A percentile compares a stretch with the other conserved stretches of the same genome.
Conservation (phyloP, 805 yeast genomes). For the Wickerhamia fluorescens region DNA sequence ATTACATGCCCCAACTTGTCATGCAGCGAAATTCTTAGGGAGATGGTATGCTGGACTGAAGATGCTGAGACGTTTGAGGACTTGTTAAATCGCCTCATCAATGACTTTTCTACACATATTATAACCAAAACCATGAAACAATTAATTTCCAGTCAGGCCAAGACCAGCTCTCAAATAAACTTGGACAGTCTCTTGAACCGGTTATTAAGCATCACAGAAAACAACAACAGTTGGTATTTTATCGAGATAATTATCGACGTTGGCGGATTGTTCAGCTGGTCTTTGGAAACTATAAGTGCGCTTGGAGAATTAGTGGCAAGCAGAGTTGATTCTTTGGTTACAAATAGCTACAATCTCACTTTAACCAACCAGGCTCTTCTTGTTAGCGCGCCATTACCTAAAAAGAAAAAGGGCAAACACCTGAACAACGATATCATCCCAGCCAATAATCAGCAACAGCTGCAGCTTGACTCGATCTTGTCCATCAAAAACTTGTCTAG, state of each 20-base stretch:
- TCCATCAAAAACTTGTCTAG: constrained; percentile 21
- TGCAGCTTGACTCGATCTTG: constrained; percentile 28
- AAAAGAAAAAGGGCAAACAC: constrained; percentile 13
- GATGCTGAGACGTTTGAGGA: constrained; percentile 48
- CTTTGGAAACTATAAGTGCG: constrained; percentile 39
- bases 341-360: constrained; percentile 39
- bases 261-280: constrained; percentile 65
- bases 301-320: constrained; percentile 39
- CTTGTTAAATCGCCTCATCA: constrained; percentile 56
- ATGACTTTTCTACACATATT: constrained; percentile 54
- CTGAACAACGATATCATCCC: constrained; percentile 19
- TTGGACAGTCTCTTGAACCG: constrained; percentile 32
- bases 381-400: constrained; percentile 17
- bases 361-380: constrained; percentile 39
- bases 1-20: constrained; percentile 70
- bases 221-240: constrained; percentile 48
- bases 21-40: constrained; percentile 54
- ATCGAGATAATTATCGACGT: constrained; percentile 63
- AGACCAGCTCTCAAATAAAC: constrained; percentile 16
- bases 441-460: constrained; percentile 16
- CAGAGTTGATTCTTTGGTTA: constrained; percentile 40
- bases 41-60: constrained; percentile 46
- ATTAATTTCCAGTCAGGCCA: constrained; percentile 20
- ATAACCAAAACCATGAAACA: constrained; percentile 45
- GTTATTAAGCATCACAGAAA: constrained; percentile 29